These are phyloP conservation scores for Gastrodia elata DNA, from an alignment of 106 monocot genomes.

Conservation along the genomic window DNA sequence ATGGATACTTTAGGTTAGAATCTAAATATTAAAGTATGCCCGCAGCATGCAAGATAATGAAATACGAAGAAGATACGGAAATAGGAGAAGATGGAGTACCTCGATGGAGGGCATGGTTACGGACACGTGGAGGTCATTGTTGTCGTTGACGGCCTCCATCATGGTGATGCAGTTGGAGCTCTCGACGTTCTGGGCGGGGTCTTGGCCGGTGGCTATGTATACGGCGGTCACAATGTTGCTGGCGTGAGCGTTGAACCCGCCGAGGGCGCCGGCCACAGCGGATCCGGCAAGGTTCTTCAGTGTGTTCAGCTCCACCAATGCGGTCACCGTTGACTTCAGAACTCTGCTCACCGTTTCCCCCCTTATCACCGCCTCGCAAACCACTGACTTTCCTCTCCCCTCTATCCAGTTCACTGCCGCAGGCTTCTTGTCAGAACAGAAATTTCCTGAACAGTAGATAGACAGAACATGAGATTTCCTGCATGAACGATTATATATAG, in stretches of 20 bases:
- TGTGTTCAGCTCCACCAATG: constrained; percentile 70
- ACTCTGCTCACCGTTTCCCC: constrained; percentile 70
- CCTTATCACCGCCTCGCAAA: constrained; percentile 74
- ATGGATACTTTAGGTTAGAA: neutral
- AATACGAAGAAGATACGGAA: neutral
- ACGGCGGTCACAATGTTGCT: constrained; percentile 82
- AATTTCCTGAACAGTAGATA: constrained; percentile 49
- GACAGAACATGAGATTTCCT: neutral
- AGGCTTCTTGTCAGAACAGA: constrained; percentile 89
- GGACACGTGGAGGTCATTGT: constrained; percentile 75
- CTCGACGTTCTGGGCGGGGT: constrained; percentile 93
- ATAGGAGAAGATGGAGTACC: constrained; percentile 23
- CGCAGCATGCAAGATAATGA: neutral
- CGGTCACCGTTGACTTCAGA: constrained; percentile 52
- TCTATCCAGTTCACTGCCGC: constrained; percentile 94
- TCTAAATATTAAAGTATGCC: neutral
- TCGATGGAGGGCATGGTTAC: constrained; percentile 93
- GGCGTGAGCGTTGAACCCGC: constrained; percentile 91
- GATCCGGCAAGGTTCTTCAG: constrained; percentile 87
- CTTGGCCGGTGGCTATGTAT: constrained; percentile 87
- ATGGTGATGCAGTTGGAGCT: constrained; percentile 91
- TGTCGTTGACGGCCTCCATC: constrained; percentile 82
- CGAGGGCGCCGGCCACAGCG: constrained; percentile 83
- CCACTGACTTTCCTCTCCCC: constrained; percentile 88
- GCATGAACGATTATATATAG: neutral